phyloP scores from a whole-genome alignment of 73 alveolate species.

The Symbiodinium natans region DNA sequence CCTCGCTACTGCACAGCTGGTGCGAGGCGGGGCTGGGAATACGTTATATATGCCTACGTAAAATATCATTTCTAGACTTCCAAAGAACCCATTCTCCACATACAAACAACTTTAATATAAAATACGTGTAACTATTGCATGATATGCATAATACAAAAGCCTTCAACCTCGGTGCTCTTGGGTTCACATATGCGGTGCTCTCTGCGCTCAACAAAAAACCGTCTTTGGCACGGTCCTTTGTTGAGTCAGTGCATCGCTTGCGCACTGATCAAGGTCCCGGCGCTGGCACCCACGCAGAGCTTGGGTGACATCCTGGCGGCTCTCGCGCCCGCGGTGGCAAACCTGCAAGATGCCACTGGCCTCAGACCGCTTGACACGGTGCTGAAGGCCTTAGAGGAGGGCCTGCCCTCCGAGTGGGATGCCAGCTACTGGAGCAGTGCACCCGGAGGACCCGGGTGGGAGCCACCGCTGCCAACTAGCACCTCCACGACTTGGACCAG shows the following conservation, averaged over 20 bases:
- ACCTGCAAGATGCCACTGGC: constrained; percentile 18
- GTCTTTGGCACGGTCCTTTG: background rate
- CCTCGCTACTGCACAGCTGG: constrained; percentile 54
- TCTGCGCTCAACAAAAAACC: no score
- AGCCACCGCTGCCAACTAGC: constrained; percentile 13
- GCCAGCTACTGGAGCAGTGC: constrained; percentile 49
- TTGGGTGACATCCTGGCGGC: constrained; percentile 21
- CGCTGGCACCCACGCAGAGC: constrained; percentile 27
- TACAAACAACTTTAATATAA: no score
- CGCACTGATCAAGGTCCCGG: constrained; percentile 28
- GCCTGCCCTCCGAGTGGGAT: constrained; percentile 74
- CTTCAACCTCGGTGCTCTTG: no score
- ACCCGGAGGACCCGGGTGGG: constrained; percentile 80
- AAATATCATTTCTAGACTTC: background rate
- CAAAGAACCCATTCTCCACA: no score
- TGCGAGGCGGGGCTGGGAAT: constrained; percentile 26
- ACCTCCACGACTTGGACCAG: constrained; percentile 23
- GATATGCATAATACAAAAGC: no score
- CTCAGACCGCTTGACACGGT: constrained; percentile 44
- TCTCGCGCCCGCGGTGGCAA: constrained; percentile 36
- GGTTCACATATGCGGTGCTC: no score
- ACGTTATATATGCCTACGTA: background rate
- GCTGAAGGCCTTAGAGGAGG: constrained; percentile 46
- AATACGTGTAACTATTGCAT: no score
- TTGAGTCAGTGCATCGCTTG: background rate